Percentiles rank a stretch among this genome's conserved stretches.
These are phyloP conservation scores for Penicillium ochrochloron DNA, from an alignment of 495 filamentous ascomycete species.

Conservation along the genomic window DNA sequence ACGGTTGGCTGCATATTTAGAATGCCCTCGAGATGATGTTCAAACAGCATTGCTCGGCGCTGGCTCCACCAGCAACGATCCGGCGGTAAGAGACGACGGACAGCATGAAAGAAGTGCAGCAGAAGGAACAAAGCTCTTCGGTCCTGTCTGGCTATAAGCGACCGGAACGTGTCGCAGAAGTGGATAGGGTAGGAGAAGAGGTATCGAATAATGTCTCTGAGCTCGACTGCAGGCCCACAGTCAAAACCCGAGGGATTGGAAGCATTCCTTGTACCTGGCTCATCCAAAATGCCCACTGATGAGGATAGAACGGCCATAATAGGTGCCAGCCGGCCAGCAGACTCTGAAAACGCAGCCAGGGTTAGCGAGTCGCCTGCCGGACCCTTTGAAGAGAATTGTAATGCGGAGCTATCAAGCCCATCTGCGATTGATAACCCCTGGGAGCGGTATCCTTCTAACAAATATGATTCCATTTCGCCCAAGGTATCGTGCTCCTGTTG, in stretches of 20 bases:
- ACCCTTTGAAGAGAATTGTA: not conserved
- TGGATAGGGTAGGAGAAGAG: constrained; percentile 1
- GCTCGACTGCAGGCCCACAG: not conserved
- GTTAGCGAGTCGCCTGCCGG: not conserved
- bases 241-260: not conserved
- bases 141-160: not conserved
- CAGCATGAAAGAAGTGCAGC: not conserved
- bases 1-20: not conserved
- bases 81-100: not conserved
- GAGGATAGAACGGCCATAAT: not conserved
- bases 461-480: not conserved
- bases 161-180: not conserved
- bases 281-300: not conserved
- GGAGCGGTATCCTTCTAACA: not conserved
- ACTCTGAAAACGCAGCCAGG: not conserved
- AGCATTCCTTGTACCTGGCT: not conserved
- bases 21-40: not conserved
- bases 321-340: not conserved
- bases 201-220: not conserved
- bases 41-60: not conserved
- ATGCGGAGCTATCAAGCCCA: not conserved
- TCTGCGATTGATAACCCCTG: not conserved
- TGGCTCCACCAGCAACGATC: not conserved
- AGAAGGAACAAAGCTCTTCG: not conserved
- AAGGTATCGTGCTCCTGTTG: not conserved